Evolutionary conservation across 2,329 filamentous ascomycete genomes (phyloP), one percentile per base, ranked within the genome.

Genomic region (Xenoacremonium recifei): DNA sequence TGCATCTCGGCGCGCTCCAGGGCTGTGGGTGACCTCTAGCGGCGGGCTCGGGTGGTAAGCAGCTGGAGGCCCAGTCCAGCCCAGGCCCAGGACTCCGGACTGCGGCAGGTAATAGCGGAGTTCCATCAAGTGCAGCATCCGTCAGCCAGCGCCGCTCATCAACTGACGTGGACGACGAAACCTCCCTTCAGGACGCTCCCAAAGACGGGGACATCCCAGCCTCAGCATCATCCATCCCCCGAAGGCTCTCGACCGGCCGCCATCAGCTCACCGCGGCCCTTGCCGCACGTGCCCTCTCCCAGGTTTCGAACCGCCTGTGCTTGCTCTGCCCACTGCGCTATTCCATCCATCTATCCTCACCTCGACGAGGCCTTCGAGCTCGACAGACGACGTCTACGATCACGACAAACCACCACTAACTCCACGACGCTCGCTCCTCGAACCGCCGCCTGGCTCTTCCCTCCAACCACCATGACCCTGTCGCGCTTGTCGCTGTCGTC

Each of bases 381-480:
- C n/a, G n/a, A n/a, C n/a, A n/a, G n/a, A n/a, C n/a, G n/a, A n/a
- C n/a, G n/a, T n/a, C n/a, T n/a, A n/a, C n/a, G n/a, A n/a, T n/a
- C n/a, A n/a, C n/a, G n/a, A n/a, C n/a, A n/a, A n/a, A n/a, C n/a
- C 40, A 35, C 33, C 39, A 40, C 21, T 38, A 30, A 39, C 39
- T 40, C 36, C 35, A 31, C 17, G 30, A 29, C 37, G 29, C 37
- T 40, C 35, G 12, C 33, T 25, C 23, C 33, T 25, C 42, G 13
- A 19, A 21, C 19, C 32, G 32, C 32, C 32, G 32, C 18, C 45
- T 50, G 49, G 50, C 48, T 34, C 47, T 48, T 44, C 48, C 38
- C 43, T 44, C 34, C 45, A 33, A 54, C 48, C 58, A 62, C 48
- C 51, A 64, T 64, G 62, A 56, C 49, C 57, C 51, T 55, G 42